These are phyloP conservation scores for Prototheca stagnorum DNA, from an alignment of 163 green algal species.

Conservation along the genomic window DNA sequence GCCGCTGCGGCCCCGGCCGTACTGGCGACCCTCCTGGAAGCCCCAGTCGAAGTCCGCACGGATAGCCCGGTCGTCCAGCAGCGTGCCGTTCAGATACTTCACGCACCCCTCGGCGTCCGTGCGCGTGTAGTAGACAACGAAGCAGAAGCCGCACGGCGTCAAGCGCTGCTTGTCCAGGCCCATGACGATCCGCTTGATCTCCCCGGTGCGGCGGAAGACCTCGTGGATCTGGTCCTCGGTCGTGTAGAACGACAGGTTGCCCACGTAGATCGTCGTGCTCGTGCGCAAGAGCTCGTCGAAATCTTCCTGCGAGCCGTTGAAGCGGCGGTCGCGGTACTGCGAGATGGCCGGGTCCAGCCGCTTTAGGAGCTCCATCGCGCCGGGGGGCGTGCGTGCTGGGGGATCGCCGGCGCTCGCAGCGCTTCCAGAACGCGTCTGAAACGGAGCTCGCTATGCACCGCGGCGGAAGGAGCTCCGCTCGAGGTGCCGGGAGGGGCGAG, in stretches of 20 bases:
- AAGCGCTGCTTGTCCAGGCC: constrained; percentile 79
- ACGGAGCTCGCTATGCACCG: no score
- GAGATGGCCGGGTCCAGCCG: constrained; percentile 30
- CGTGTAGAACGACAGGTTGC: constrained; percentile 96
- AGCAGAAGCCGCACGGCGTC: constrained; percentile 96
- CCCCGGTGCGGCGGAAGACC: constrained; percentile 71
- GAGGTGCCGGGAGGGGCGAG: no score
- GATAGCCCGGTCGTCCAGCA: constrained; percentile 80
- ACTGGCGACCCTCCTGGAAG: constrained; percentile 90
- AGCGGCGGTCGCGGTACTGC: constrained; percentile 39
- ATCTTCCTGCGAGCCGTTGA: constrained; percentile 44
- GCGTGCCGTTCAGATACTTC: constrained; percentile 82
- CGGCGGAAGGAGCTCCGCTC: no score
- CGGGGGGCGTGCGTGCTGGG: no score
- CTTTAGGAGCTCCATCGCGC: constrained; percentile 9
- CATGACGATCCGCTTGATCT: constrained; percentile 88
- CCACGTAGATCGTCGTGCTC: constrained; percentile 84
- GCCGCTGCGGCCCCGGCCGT: constrained; percentile 67
- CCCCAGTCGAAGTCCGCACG: constrained; percentile 95
- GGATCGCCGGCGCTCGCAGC: no score
- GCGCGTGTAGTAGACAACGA: constrained; percentile 79
- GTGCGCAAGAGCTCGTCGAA: constrained; percentile 54
- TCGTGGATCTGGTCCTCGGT: constrained; percentile 88
- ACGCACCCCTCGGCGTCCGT: constrained; percentile 67
- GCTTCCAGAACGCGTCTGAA: no score